These are phyloP conservation scores for Lachnellula suecica DNA, from an alignment of 2,329 filamentous ascomycete species.

Conservation along the genomic window DNA sequence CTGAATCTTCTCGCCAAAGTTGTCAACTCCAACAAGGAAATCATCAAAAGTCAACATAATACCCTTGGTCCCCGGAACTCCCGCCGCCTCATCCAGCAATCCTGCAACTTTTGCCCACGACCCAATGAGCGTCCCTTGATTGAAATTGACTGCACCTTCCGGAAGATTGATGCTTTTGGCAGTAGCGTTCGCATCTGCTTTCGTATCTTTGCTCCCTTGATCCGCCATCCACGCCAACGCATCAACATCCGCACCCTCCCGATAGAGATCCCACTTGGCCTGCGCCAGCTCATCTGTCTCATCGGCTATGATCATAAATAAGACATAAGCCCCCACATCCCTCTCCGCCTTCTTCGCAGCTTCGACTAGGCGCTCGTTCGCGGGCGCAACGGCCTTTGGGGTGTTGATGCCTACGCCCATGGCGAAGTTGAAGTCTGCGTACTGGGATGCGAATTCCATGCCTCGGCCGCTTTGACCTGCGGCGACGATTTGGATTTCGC, in stretches of 20 bases:
- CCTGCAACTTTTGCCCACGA: conserved; percentile 30
- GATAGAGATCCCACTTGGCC: conserved; percentile 35
- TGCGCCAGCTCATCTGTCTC: conserved; percentile 32
- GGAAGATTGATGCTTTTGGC: conserved; percentile 28
- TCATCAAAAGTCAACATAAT: conserved; percentile 37
- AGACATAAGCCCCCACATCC: conserved; percentile 35
- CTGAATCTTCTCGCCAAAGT: conserved; percentile 34
- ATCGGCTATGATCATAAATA: conserved; percentile 36
- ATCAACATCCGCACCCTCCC: conserved; percentile 32
- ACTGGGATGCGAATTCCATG: conserved; percentile 33
- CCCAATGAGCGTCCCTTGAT: conserved; percentile 33
- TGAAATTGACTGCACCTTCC: conserved; percentile 34
- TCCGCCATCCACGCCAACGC: conserved; percentile 34
- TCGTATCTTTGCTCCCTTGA: conserved; percentile 32
- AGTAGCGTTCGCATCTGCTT: conserved; percentile 32
- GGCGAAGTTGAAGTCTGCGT: conserved; percentile 35
- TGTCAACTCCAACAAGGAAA: conserved; percentile 31
- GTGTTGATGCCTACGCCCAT: conserved; percentile 34
- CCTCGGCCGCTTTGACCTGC: conserved; percentile 35
- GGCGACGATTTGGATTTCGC: conserved; percentile 32
- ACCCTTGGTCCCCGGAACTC: conserved; percentile 33
- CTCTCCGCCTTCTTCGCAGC: conserved; percentile 28
- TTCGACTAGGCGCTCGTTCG: conserved; percentile 31
- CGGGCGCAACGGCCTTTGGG: conserved; percentile 26
- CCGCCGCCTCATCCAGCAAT: conserved; percentile 35